phyloP scores from a whole-genome alignment of 805 yeast species.

The Huiozyma naganishii region DNA sequence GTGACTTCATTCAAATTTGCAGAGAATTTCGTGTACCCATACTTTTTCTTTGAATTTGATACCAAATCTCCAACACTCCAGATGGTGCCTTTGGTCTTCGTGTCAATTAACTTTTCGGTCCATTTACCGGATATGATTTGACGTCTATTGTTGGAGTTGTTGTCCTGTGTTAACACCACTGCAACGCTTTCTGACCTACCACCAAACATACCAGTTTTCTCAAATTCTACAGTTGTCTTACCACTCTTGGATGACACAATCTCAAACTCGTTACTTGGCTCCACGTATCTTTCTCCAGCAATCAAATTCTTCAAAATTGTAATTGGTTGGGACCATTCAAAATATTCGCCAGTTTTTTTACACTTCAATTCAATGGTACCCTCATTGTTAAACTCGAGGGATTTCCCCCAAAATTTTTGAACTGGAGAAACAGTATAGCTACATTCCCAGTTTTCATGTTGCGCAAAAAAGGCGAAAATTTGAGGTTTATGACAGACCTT shows the following conservation, averaged over 20 bases:
- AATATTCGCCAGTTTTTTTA: constrained; percentile 51
- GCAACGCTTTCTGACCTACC: constrained; percentile 60
- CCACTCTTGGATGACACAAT: constrained; percentile 60
- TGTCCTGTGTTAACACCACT: constrained; percentile 26
- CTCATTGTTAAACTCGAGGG: constrained; percentile 67
- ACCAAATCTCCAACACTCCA: constrained; percentile 70
- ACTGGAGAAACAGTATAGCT: constrained; percentile 57
- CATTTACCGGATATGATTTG: constrained; percentile 54
- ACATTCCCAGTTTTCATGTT: constrained; percentile 60
- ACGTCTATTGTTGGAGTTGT: constrained; percentile 3
- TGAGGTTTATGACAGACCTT: constrained; percentile 80
- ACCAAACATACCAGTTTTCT: constrained; percentile 72
- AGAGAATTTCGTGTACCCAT: constrained; percentile 79
- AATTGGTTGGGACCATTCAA: constrained; percentile 75
- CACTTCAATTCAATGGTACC: constrained; percentile 56
- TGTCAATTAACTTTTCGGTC: constrained; percentile 55
- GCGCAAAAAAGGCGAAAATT: constrained; percentile 71
- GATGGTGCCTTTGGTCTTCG: constrained; percentile 29
- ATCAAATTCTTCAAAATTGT: constrained; percentile 75
- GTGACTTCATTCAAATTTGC: constrained; percentile 77
- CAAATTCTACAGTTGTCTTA: constrained; percentile 62
- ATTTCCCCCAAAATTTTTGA: constrained; percentile 93
- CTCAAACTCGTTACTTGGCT: constrained; percentile 63
- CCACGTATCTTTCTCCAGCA: constrained; percentile 91
- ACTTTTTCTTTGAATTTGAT: constrained; percentile 47